Base-by-base conservation (phyloP, 192 early-diverging fungal species). In the Coemansia sp. region DNA sequence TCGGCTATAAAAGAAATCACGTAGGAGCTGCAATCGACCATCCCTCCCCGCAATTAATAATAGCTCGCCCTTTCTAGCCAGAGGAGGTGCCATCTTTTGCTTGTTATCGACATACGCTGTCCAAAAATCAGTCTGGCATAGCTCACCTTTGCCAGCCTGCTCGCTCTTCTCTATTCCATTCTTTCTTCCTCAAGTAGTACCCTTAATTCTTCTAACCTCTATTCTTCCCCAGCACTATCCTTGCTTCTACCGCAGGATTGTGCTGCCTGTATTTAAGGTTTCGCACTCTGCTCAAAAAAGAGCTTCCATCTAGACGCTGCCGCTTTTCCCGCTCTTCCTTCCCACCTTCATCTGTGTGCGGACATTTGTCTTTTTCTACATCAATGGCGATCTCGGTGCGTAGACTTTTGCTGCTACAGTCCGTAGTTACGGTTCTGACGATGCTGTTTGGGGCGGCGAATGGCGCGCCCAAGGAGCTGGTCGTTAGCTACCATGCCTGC, bases 401-500 rank as follows among this genome's bases (percentile, higher is more conserved):
- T 28, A n/a, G 50, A 26, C 26, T 53, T 13, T 26, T 36, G 11
- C 28, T 53, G 51, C 56, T 58, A 18, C 33, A n/a, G 33, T 37
- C 34, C 3, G 51, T 13, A 3, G 7, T 36, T 5, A 24, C 9
- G 23, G 50, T 53, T 63, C 45, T 70, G 38, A 33, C 56, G 60
- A 16, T 43, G 57, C 40, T 74, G 40, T 51, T 60, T 24, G 31
- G 57, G 37, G 61, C 7, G 36, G 62, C 18, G 16, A n/a, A 62
- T 6, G 59, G 69, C 28, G 40, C 59, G 16, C 24, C 56, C 9
- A 69, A 69, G 56, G 78, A 81, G 55, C 65, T 81, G 45, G 66
- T 75, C 2, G 63, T 81, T 33, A 74, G 78, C 66, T 75, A 81
- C 65, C 78, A 66, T 10, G 31, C 60, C 9, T 81, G 78, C 26